phyloP scores from a whole-genome alignment of 306 rosid species.

The Quercus mongolica region DNA sequence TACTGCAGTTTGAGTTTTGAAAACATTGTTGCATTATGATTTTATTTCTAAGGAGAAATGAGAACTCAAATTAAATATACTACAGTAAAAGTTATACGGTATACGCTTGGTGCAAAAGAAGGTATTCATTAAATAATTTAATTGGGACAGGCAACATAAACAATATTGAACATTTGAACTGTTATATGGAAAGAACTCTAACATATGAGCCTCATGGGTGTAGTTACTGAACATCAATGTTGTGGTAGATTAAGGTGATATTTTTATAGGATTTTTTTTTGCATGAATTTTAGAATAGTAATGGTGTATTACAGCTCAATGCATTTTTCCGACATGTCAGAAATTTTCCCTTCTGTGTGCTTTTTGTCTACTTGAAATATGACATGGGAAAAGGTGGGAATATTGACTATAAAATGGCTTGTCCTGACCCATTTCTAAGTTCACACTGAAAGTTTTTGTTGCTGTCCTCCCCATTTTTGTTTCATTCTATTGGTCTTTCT shows the following conservation, averaged over 20 bases:
- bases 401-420: constrained; percentile 15
- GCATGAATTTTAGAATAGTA: not conserved
- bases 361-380: constrained; percentile 19
- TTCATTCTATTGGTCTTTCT: not conserved
- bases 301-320: not conserved
- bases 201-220: not conserved
- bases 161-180: not conserved
- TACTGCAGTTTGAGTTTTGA: too few relatives aligned
- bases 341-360: not conserved
- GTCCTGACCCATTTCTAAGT: not conserved
- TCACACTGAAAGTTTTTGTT: constrained; percentile 7
- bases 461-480: constrained; percentile 1
- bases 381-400: constrained; percentile 6
- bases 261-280: not conserved
- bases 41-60: too few relatives aligned
- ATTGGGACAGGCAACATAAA: not conserved
- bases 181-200: not conserved
- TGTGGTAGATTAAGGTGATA: not conserved
- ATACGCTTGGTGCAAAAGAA: too few relatives aligned
- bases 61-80: too few relatives aligned
- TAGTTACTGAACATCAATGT: not conserved
- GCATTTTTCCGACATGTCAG: not conserved
- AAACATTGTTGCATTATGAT: too few relatives aligned
- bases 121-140: not conserved
- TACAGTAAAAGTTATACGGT: too few relatives aligned